These are phyloP conservation scores for Boletellus emodensis DNA, from an alignment of 768 basidiomycete species.

Conservation along the genomic window DNA sequence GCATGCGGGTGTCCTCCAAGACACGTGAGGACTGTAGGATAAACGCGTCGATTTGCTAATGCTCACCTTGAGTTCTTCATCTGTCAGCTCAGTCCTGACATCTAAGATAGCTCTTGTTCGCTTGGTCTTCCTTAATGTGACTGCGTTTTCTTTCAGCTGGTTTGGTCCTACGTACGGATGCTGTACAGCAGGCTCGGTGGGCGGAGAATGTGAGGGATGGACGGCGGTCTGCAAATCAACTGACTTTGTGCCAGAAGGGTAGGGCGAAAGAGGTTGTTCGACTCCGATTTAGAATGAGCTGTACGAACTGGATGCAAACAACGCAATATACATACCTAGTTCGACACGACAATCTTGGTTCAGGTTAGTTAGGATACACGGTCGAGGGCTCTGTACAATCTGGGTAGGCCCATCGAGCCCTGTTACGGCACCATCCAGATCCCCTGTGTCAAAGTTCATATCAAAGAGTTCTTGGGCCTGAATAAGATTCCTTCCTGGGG, in stretches of 20 bases:
- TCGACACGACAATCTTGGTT: background rate
- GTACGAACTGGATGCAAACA: background rate
- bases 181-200: background rate
- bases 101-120: conserved; percentile 59
- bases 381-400: background rate
- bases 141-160: background rate
- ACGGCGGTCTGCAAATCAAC: background rate
- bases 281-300: conserved; percentile 3
- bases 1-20: conserved; percentile 53
- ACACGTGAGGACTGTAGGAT: background rate
- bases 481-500: conserved; percentile 7
- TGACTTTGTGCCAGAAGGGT: conserved; percentile 3
- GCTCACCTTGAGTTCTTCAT: conserved; percentile 72
- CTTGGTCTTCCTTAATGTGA: conserved; percentile 41
- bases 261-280: conserved; percentile 1
- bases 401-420: conserved; percentile 1
- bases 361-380: background rate
- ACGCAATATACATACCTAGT: conserved; percentile 7
- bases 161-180: background rate
- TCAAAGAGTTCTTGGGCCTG: conserved; percentile 18
- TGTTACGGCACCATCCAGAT: conserved; percentile 25
- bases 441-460: conserved; percentile 14
- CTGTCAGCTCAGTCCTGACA: conserved; percentile 72
- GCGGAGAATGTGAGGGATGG: conserved; percentile 2
- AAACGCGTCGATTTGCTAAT: background rate